These are phyloP conservation scores for Pythium diclinum DNA, from an alignment of 352 stramenopile genomes.

Conservation along the genomic window DNA sequence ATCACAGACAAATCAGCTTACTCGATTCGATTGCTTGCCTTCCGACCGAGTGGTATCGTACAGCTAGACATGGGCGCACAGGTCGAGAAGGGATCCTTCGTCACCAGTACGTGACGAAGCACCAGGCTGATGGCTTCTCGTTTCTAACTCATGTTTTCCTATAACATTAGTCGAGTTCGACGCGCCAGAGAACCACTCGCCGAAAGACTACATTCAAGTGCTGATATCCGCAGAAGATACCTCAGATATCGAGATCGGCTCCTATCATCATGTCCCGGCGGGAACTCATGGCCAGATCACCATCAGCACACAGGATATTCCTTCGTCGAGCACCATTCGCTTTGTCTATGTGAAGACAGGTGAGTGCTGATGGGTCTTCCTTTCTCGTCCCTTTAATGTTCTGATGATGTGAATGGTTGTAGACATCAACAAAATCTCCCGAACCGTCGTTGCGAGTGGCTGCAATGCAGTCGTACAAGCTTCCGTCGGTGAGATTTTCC, in stretches of 20 bases:
- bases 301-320: conserved; percentile 72
- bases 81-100: conserved; percentile 79
- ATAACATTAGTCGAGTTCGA: conserved; percentile 64
- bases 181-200: conserved; percentile 73
- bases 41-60: conserved; percentile 79
- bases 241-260: conserved; percentile 68
- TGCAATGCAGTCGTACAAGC: conserved; percentile 83
- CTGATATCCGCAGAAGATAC: conserved; percentile 74
- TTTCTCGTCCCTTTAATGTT: background rate
- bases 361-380: conserved; percentile 15
- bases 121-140: background rate
- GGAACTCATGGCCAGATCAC: conserved; percentile 68
- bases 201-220: conserved; percentile 86
- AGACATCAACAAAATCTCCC: conserved; percentile 86
- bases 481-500: conserved; percentile 84
- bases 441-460: conserved; percentile 78
- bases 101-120: conserved; percentile 53
- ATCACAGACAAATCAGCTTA: conserved; percentile 64
- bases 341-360: conserved; percentile 86
- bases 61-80: conserved; percentile 81
- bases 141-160: conserved; percentile 9
- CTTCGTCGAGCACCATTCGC: conserved; percentile 60
- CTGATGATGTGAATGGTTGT: background rate
- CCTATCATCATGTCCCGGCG: conserved; percentile 68
- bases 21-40: conserved; percentile 70